Conservation (phyloP, 2,329 filamentous ascomycete species). For the Microdochium paspali region DNA sequence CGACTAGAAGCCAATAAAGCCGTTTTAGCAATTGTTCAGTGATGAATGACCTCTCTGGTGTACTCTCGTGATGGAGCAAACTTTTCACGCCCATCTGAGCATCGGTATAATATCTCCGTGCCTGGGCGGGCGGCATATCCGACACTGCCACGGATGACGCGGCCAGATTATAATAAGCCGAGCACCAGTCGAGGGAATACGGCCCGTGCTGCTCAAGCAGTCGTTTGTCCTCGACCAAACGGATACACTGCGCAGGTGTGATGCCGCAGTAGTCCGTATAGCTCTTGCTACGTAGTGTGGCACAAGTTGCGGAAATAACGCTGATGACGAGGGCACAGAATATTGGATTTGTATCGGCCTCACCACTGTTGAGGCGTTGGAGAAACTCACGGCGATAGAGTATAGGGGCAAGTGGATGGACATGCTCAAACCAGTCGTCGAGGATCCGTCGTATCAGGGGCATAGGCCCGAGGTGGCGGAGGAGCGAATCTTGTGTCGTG, state of each 20-base stretch:
- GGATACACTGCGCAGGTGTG: slow-evolving; percentile 17
- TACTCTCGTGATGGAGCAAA: neutral
- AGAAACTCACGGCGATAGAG: slow-evolving; percentile 21
- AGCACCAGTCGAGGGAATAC: slow-evolving; percentile 23
- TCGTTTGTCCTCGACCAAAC: slow-evolving; percentile 17
- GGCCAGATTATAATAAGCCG: slow-evolving; percentile 24
- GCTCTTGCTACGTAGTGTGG: slow-evolving; percentile 16
- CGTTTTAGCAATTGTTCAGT: slow-evolving; percentile 22
- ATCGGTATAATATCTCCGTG: neutral
- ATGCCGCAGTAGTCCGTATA: slow-evolving; percentile 11
- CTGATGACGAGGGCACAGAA: slow-evolving; percentile 24
- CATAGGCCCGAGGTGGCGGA: neutral
- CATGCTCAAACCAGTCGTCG: slow-evolving; percentile 23
- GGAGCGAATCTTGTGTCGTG: too few species aligned
- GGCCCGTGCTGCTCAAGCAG: slow-evolving; percentile 10
- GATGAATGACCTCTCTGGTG: neutral
- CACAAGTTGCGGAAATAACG: slow-evolving; percentile 22
- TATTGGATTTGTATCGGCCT: slow-evolving; percentile 13
- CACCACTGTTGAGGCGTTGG: slow-evolving; percentile 13
- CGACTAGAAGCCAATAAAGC: slow-evolving; percentile 24
- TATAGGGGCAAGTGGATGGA: slow-evolving; percentile 23
- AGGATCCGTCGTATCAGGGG: slow-evolving; percentile 11
- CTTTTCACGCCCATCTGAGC: neutral
- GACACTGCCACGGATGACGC: slow-evolving; percentile 9
- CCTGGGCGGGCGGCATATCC: neutral